Evolutionary conservation across 352 stramenopile genomes (phyloP).

Genomic region (Phytophthora constricta): DNA sequence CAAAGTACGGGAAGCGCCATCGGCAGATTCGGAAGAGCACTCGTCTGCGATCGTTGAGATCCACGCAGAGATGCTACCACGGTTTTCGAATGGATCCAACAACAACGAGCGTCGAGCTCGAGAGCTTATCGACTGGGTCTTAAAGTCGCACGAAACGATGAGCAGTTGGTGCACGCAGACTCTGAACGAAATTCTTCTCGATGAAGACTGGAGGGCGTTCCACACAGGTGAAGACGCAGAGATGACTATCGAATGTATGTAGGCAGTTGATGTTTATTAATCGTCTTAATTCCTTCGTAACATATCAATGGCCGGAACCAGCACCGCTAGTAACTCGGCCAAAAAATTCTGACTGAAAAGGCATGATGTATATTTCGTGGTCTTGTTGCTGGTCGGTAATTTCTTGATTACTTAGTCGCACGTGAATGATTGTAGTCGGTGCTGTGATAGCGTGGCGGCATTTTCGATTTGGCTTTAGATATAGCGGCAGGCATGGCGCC

Average conservation of each 20-base stretch:
- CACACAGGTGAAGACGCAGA: not conserved
- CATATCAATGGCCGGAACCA: too few species aligned
- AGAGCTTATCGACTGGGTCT: not conserved
- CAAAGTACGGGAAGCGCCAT: not conserved
- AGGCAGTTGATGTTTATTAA: not conserved
- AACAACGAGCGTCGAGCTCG: not conserved
- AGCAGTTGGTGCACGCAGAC: not conserved
- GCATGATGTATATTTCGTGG: too few species aligned
- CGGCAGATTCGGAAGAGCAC: not conserved
- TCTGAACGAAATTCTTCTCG: not conserved
- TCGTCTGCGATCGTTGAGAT: not conserved
- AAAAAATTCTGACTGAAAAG: too few species aligned
- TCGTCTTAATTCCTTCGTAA: too few species aligned
- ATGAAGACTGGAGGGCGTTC: slow-evolving; percentile 4
- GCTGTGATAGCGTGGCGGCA: too few species aligned
- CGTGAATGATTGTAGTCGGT: too few species aligned
- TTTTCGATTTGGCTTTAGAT: too few species aligned
- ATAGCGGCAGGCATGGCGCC: too few species aligned
- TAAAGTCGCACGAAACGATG: not conserved
- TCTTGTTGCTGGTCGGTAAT: too few species aligned
- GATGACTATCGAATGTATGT: not conserved
- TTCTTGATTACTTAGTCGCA: too few species aligned
- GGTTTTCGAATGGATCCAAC: not conserved
- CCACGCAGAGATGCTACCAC: not conserved
- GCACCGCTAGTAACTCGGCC: too few species aligned